Base-by-base conservation (phyloP, 148 eudicot genomes). In the Pharnaceum exiguum region DNA sequence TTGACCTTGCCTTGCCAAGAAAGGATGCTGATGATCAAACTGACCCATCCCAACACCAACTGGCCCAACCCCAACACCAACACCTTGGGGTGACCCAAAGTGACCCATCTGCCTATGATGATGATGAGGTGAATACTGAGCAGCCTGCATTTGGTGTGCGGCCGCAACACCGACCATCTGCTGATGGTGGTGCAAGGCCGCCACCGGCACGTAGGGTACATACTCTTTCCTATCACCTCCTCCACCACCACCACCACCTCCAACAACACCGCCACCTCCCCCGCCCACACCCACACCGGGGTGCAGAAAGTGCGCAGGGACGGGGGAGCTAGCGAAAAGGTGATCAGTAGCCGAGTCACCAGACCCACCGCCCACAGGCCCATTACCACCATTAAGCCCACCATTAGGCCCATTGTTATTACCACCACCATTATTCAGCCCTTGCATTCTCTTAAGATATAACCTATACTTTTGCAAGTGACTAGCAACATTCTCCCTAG, bases 281-380 rank as follows among this genome's bases (percentile, higher is more conserved):
- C 56, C 46, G 2, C 42, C 51, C 5, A 46, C 46, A 5, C 35
- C 51, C 5, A 30, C 53, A 6, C 40, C 65, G 35, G 67, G 80
- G 30, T 78, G 86, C 56, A 91, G 50, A 36, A 91, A 88, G 65
- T 91, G 98, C 1, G 96, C 46, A 23, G 99, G 96, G 26, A 93
- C 95, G 0, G 99, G 99, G 1, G 89, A 73, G 48, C 90, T 88
- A 0, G 99, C 96, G 13, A 93, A 89, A 24, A 93, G 62, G 17
- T 75, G 88, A 62, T 93, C 99, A 7, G 89, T 81, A 4, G 88
- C 95, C 3, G 95, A 21, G 25, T 87, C 97, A 0, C 79, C 78
- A 0, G 73, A 79, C 7, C 81, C 87, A 4, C 67, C 65, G 1
- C 64, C n/a, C n/a, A n/a, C 72, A 1, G 53, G 36, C 9, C 52